Evolutionary conservation across 768 basidiomycete genomes (phyloP), one percentile per base, ranked within the genome.

Genomic region (Boletus subparvulus): DNA sequence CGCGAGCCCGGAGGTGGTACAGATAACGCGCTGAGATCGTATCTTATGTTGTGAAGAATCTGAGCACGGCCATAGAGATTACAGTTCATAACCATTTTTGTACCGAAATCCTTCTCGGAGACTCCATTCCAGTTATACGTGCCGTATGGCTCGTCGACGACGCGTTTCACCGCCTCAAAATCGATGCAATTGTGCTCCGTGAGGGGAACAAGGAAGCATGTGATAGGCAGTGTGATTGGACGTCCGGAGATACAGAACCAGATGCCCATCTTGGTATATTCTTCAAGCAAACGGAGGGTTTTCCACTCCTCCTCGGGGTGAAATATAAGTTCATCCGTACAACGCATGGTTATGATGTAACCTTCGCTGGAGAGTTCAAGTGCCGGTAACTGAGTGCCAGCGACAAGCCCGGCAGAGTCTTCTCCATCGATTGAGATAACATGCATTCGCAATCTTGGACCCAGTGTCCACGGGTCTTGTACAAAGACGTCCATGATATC

Each of bases 151-250:
- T 80, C 71, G 6, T 71, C 55, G 47, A 88, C 68, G 11, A 86
- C 70, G 10, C 66, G 65, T 30, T 80, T 67, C 61, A 92, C 86
- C 0, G 76, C 77, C 13, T 73, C 65, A 54, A 82, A 89, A 73
- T 93, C 86, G 26, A 84, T 79, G 43, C 77, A 74, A 19, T 71
- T 66, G 30, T 77, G 71, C 41, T 69, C 65, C n/a, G 74, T 77
- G 47, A 94, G 70, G 6, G 88, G 90, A 24, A 88, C 82, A 37
- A 94, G 72, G 68, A 83, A 90, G 56, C 85, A 78, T 54, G 82
- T 81, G 46, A 85, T 74, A 8, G 78, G 78, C 4, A 74, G 71
- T 21, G 71, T 63, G 58, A 87, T 73, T 0, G 83, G 83, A 51
- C 81, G 80, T 3, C 80, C 78, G 8, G 86, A 86, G 67, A 86